These are phyloP conservation scores for Aspergillus glaucus DNA, from an alignment of 2,329 filamentous ascomycete species.

Conservation along the genomic window DNA sequence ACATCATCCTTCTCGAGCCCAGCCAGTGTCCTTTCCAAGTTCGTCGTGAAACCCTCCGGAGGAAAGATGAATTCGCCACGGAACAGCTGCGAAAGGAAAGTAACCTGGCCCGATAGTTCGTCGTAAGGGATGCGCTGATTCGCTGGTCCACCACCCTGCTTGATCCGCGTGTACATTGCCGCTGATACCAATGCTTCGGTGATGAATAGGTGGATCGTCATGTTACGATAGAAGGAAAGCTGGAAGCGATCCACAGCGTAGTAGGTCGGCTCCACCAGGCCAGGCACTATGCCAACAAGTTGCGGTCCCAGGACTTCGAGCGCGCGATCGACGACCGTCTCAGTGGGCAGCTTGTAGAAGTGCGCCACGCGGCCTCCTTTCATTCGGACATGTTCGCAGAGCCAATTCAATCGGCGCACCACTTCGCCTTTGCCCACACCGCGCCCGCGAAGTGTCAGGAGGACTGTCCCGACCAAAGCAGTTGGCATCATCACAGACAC, in stretches of 20 bases:
- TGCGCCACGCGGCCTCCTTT: conserved; percentile 92
- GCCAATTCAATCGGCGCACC: conserved; percentile 81
- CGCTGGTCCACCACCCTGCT: conserved; percentile 77
- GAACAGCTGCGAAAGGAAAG: conserved; percentile 86
- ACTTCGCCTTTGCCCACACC: conserved; percentile 86
- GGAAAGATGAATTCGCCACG: conserved; percentile 96
- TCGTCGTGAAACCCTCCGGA: conserved; percentile 71
- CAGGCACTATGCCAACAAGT: conserved; percentile 72
- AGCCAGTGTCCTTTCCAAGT: conserved; percentile 71
- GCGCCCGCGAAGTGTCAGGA: conserved; percentile 82
- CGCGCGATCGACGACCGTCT: conserved; percentile 78
- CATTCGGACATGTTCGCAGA: conserved; percentile 69
- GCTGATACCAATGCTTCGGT: conserved; percentile 85
- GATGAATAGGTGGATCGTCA: conserved; percentile 98
- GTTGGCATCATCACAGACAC: conserved; percentile 98
- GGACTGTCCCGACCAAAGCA: conserved; percentile 85
- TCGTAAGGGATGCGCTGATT: conserved; percentile 72
- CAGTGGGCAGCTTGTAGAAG: conserved; percentile 73
- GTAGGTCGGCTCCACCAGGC: conserved; percentile 82
- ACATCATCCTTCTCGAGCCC: conserved; percentile 74
- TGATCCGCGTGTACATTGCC: conserved; percentile 84
- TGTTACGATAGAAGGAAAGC: conserved; percentile 95
- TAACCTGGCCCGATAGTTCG: conserved; percentile 69
- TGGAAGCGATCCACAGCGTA: conserved; percentile 96
- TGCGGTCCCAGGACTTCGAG: conserved; percentile 87